Conservation (phyloP, 352 stramenopile species). For the Pythium chondricola region DNA sequence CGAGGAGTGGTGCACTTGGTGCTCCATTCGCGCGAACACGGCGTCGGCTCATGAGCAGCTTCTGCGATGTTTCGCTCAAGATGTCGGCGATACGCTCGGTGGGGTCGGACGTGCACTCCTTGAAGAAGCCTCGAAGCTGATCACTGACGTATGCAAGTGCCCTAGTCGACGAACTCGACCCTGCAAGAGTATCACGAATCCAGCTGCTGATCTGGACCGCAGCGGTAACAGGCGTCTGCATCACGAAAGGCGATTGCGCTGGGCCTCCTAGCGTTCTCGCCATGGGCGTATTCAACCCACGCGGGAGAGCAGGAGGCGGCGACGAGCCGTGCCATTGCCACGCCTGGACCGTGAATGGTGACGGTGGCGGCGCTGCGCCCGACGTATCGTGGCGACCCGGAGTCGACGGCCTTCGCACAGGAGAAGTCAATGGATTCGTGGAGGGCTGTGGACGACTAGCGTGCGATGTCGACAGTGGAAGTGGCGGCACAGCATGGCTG, state of each 20-base stretch:
- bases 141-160: constrained; percentile 29
- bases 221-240: constrained; percentile 67
- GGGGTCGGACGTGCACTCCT: constrained; percentile 48
- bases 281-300: constrained; percentile 26
- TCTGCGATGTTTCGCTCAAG: constrained; percentile 40
- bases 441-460: constrained; percentile 2
- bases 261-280: constrained; percentile 13
- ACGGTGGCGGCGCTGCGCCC: constrained; percentile 22
- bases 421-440: constrained; percentile 14
- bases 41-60: constrained; percentile 36
- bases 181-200: constrained; percentile 55
- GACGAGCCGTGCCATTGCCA: constrained; percentile 74
- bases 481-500: constrained; percentile 15
- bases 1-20: neutral
- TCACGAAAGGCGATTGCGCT: constrained; percentile 33
- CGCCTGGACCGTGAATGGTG: constrained; percentile 41
- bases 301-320: constrained; percentile 26
- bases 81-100: constrained; percentile 46
- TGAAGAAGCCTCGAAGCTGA: constrained; percentile 53
- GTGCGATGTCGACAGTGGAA: neutral
- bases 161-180: neutral
- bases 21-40: constrained; percentile 13
- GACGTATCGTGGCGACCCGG: constrained; percentile 12
- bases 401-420: constrained; percentile 11
- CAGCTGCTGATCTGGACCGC: constrained; percentile 81